Conservation (phyloP, 2,329 filamentous ascomycete genomes). For the Ambrosiella xylebori region DNA sequence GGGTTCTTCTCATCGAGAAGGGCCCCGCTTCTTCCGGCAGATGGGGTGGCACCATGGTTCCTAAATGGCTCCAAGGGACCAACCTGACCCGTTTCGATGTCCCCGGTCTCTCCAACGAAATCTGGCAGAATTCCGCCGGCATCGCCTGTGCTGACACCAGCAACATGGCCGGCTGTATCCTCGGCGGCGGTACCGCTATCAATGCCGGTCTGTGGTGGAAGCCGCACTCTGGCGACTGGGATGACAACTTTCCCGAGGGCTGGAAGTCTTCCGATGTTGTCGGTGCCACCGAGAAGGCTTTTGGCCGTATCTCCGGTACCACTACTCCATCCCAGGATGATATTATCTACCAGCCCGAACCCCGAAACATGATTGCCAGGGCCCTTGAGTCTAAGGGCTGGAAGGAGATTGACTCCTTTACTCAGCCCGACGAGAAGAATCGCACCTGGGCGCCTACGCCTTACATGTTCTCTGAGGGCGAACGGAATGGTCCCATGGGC, state of each 20-base stretch:
- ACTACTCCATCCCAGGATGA: constrained; percentile 48
- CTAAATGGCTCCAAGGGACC: constrained; percentile 42
- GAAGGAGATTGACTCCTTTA: constrained; percentile 38
- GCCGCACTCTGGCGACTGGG: constrained; percentile 48
- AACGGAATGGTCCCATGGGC: constrained; percentile 51
- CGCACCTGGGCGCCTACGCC: constrained; percentile 44
- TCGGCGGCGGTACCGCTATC: constrained; percentile 49
- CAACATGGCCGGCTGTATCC: constrained; percentile 54
- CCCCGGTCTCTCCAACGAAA: constrained; percentile 53
- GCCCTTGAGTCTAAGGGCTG: constrained; percentile 45
- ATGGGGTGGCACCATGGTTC: constrained; percentile 44
- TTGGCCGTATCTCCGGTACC: constrained; percentile 53
- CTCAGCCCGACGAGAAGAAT: constrained; percentile 45
- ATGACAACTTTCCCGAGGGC: constrained; percentile 53
- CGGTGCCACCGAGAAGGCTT: constrained; percentile 42
- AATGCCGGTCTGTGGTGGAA: constrained; percentile 54
- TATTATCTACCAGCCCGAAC: constrained; percentile 47
- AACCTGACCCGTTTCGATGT: constrained; percentile 55
- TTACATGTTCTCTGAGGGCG: constrained; percentile 50
- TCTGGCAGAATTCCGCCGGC: constrained; percentile 45
- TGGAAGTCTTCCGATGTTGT: constrained; percentile 51
- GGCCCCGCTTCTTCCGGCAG: constrained; percentile 44
- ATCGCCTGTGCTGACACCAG: constrained; percentile 54
- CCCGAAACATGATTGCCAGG: constrained; percentile 43
- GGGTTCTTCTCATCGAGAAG: constrained; percentile 45